Conservation (phyloP, 1,139 yeast genomes). For the Yarrowia galli region DNA sequence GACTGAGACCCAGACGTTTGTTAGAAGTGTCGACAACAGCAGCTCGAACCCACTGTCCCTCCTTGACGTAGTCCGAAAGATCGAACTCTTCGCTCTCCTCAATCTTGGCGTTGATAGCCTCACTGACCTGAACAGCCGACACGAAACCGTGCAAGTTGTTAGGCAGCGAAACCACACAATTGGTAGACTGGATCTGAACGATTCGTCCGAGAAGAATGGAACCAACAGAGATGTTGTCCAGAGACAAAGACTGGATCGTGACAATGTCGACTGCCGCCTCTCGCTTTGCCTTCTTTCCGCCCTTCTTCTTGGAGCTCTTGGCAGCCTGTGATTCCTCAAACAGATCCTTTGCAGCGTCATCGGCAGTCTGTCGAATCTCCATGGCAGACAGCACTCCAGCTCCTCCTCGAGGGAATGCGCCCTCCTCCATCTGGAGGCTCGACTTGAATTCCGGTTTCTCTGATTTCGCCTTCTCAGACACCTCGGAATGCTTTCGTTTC, state of each 20-base stretch:
- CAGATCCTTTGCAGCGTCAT: slow-evolving; percentile 83
- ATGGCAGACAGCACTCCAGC: slow-evolving; percentile 79
- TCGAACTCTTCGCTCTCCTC: slow-evolving; percentile 48
- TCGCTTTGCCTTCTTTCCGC: slow-evolving; percentile 19
- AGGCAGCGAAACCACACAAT: slow-evolving; percentile 75
- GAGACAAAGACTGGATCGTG: slow-evolving; percentile 64
- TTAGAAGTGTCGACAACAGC: slow-evolving; percentile 61
- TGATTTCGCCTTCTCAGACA: slow-evolving; percentile 20
- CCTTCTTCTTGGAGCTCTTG: slow-evolving; percentile 44
- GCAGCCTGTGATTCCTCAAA: slow-evolving; percentile 25
- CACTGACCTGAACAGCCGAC: slow-evolving; percentile 71
- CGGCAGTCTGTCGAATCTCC: slow-evolving; percentile 90
- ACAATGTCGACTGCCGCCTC: slow-evolving; percentile 20
- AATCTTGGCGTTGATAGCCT: slow-evolving; percentile 53
- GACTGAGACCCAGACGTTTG: slow-evolving; percentile 72
- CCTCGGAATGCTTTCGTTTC: slow-evolving; percentile 38
- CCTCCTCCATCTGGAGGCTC: slow-evolving; percentile 49
- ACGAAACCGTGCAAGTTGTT: slow-evolving; percentile 83
- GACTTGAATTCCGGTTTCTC: slow-evolving; percentile 40
- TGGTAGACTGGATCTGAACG: slow-evolving; percentile 64
- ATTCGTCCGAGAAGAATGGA: slow-evolving; percentile 80
- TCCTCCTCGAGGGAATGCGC: slow-evolving; percentile 96
- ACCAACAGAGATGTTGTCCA: slow-evolving; percentile 71
- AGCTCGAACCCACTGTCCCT: slow-evolving; percentile 91
- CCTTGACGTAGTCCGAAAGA: slow-evolving; percentile 59